These are phyloP conservation scores for Suillus placidus DNA, from an alignment of 768 basidiomycete genomes.

Conservation along the genomic window DNA sequence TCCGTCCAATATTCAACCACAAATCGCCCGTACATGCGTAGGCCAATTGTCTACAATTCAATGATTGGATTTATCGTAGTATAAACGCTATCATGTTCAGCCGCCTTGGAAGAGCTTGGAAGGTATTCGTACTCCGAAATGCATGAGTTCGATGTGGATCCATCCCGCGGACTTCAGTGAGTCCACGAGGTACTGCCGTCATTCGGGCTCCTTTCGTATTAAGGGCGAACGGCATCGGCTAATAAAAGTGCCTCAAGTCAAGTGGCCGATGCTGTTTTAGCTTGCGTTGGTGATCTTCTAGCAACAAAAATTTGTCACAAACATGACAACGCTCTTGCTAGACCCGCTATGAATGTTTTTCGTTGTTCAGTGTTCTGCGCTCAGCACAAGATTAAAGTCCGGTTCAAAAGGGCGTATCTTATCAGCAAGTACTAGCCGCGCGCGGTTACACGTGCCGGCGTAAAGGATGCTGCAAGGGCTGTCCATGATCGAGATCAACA, in stretches of 20 bases:
- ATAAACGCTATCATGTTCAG: not conserved
- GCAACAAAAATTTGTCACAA: not conserved
- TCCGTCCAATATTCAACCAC: not conserved
- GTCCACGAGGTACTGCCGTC: not conserved
- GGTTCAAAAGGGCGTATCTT: constrained; percentile 1
- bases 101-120: not conserved
- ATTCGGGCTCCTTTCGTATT: not conserved
- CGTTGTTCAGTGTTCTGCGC: not conserved
- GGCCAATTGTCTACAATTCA: not conserved
- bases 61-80: not conserved
- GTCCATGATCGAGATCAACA: constrained; percentile 6
- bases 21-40: not conserved
- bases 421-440: not conserved
- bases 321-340: not conserved
- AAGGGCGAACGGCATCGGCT: not conserved
- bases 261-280: not conserved
- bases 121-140: not conserved
- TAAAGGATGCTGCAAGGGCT: constrained; percentile 5
- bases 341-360: not conserved
- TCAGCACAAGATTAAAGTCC: not conserved
- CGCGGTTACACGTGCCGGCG: constrained; percentile 3
- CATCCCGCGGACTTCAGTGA: not conserved
- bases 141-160: not conserved
- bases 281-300: not conserved
- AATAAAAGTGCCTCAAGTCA: not conserved